These are phyloP conservation scores for Ramaria sp. DNA, from an alignment of 768 basidiomycete genomes.

Conservation along the genomic window DNA sequence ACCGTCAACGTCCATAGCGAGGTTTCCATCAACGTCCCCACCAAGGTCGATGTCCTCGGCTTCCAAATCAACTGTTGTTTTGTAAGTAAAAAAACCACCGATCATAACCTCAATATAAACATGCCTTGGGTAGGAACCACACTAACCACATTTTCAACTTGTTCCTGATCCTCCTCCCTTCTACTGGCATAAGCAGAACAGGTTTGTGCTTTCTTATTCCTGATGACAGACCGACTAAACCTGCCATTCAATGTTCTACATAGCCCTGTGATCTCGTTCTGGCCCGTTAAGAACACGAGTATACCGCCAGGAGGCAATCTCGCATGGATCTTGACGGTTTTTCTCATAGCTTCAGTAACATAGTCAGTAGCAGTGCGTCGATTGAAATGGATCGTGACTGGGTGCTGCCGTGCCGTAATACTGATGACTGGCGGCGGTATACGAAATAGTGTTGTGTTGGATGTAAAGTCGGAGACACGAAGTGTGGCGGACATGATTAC, in stretches of 20 bases:
- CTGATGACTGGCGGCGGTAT: conserved; percentile 85
- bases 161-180: background rate
- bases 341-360: conserved; percentile 81
- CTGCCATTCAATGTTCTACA: conserved; percentile 71
- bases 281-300: conserved; percentile 89
- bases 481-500: conserved; percentile 99
- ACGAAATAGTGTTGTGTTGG: conserved; percentile 72
- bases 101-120: background rate
- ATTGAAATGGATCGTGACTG: conserved; percentile 91
- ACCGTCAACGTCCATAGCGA: conserved; percentile 44
- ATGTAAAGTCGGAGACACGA: conserved; percentile 84
- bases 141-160: conserved; percentile 1
- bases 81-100: background rate
- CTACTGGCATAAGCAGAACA: background rate
- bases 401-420: conserved; percentile 84
- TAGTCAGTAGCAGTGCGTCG: conserved; percentile 81
- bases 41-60: conserved; percentile 75
- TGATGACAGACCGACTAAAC: conserved; percentile 58
- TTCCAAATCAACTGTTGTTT: conserved; percentile 53
- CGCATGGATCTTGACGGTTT: conserved; percentile 84
- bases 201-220: conserved; percentile 33
- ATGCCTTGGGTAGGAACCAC: conserved; percentile 41
- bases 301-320: conserved; percentile 89
- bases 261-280: conserved; percentile 84
- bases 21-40: background rate